Base-by-base conservation (phyloP, 257 asterid species). In the Forsythia suspensa region DNA sequence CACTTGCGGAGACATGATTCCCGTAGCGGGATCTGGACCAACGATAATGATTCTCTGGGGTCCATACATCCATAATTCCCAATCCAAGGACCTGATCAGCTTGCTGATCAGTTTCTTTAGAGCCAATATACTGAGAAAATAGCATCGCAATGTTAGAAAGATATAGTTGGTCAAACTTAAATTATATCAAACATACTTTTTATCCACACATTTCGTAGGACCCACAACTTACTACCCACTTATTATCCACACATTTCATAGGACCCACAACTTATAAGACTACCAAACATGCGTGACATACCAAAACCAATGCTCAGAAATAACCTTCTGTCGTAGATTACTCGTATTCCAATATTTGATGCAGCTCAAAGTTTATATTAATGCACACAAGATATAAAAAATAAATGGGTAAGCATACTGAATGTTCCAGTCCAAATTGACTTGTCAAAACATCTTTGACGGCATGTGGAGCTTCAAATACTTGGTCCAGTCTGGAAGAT, bases 381-480 rank as follows among this genome's bases (percentile, higher is more conserved):
- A 55, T 2, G 40, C 63, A 68, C 72, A 69, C 55, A 29, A 78
- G 61, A 82, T 24, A 46, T 16, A 37, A 46, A 34, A 83, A 63
- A 66, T 55, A 77, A 77, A 73, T 52, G 78, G 76, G 84, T 9
- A 74, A 77, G 78, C 96, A 74, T 90, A 95, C 99, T 42, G 98
- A 87, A 37, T 72, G 2, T 52, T 95, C 94, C 91, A 95, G 83
- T 46, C 78, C 76, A 90, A 89, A 95, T 88, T 93, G 98, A 72
- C 91, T 52, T 46, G 86, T 86, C 86, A 95, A 77, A 85, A 85
- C 90, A 83, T 92, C 97, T 82, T 85, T 93, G 88, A 95, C 96
- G 68, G 96, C 97, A 90, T 75, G 57, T 10, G 98, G 99, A 85
- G 99, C 99, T 81, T 93, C 98, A 87, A 93, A 95, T 73, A 93